Evolutionary conservation across 192 early-diverging fungal genomes (phyloP).

Genomic region (Bifiguratus adelaidae): DNA sequence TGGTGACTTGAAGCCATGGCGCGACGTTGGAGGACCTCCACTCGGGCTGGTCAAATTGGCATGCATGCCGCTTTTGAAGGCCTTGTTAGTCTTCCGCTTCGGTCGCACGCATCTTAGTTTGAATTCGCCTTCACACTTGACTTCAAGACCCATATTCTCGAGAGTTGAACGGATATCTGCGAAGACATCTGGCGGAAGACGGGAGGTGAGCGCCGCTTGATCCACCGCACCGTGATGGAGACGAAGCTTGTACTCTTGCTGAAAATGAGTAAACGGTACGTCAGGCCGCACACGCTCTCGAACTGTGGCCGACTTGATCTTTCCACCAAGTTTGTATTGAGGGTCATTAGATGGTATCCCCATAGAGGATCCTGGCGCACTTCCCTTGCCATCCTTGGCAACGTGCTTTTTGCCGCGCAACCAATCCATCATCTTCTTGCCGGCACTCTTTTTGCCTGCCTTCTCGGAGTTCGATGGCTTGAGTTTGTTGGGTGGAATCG

Average conservation of each 20-base stretch:
- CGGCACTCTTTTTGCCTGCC: conserved; percentile 5
- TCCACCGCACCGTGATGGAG: conserved; percentile 47
- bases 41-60: background rate
- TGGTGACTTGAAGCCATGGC: background rate
- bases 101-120: conserved; percentile 37
- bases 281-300: no score
- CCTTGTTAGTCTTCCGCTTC: conserved; percentile 24
- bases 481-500: background rate
- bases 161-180: conserved; percentile 29
- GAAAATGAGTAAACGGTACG: no score
- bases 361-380: background rate
- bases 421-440: conserved; percentile 44
- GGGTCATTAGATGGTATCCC: no score
- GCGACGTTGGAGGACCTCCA: background rate
- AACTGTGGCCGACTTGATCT: no score
- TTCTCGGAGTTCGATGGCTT: background rate
- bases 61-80: background rate
- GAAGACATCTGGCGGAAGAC: conserved; percentile 35
- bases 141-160: conserved; percentile 5
- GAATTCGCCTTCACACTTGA: conserved; percentile 17
- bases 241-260: conserved; percentile 39
- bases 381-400: background rate
- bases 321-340: no score
- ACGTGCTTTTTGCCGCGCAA: conserved; percentile 14
- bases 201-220: conserved; percentile 36